A percentile compares a stretch with the other conserved stretches of the same genome.
Conservation (phyloP, 441 rosid genomes). For the Metrosideros polymorpha region DNA sequence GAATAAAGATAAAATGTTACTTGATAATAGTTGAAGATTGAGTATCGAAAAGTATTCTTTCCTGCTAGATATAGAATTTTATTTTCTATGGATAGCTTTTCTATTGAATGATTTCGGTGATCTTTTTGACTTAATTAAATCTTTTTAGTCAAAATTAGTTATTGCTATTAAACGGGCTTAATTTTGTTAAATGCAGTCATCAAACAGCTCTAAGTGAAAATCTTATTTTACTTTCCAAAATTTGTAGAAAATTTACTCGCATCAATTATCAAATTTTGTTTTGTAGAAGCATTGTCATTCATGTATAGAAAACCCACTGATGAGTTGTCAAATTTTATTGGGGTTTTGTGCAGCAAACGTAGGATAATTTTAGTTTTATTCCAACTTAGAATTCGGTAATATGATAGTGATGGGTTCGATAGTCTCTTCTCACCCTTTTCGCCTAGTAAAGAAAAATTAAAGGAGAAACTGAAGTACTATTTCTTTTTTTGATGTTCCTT, state of each 20-base stretch:
- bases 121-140: not conserved
- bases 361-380: fast-evolving
- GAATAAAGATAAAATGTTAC: not conserved
- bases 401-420: not conserved
- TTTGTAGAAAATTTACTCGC: not conserved
- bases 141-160: not conserved
- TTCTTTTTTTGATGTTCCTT: not conserved
- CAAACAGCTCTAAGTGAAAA: not conserved
- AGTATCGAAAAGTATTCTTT: not conserved
- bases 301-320: not conserved
- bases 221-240: not conserved
- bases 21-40: not conserved
- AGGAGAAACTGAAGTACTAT: not conserved
- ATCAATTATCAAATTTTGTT: not conserved
- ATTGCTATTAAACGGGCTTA: not conserved
- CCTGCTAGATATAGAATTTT: no score
- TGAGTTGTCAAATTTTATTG: not conserved
- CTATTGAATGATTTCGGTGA: not conserved
- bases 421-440: no score
- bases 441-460: not conserved
- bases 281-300: no score
- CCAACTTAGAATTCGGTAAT: fast-evolving
- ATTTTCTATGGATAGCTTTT: not conserved
- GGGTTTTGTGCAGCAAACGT: fast-evolving
- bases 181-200: not conserved